Conservation (phyloP, 2,329 filamentous ascomycete genomes). For the Verticillium longisporum region DNA sequence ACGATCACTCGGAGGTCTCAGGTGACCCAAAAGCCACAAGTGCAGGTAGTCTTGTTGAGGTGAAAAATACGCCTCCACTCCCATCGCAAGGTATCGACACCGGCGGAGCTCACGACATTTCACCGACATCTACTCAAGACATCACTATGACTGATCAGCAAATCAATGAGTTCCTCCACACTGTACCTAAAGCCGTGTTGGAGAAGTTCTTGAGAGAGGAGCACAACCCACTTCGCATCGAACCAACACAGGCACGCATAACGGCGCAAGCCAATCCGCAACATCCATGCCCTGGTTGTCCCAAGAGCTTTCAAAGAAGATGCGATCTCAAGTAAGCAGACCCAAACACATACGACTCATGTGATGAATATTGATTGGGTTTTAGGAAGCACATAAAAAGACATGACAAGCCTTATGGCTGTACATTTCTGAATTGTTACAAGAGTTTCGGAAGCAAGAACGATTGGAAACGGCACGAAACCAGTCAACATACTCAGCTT, state of each 20-base stretch:
- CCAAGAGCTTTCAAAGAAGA: constrained; percentile 38
- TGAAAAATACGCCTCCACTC: no score
- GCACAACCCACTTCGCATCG: not conserved
- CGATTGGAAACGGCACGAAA: constrained; percentile 90
- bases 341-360: no score
- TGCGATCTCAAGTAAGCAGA: constrained; percentile 51
- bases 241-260: not conserved
- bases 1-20: not conserved
- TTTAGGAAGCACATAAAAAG: constrained; percentile 76
- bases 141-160: not conserved
- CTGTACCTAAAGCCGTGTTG: constrained; percentile 23
- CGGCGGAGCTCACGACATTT: not conserved
- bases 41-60: not conserved
- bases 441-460: constrained; percentile 87
- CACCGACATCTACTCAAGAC: not conserved
- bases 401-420: constrained; percentile 75
- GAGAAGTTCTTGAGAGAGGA: constrained; percentile 21
- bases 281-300: constrained; percentile 21
- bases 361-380: no score
- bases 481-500: constrained; percentile 64
- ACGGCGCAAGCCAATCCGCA: not conserved
- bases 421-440: constrained; percentile 63
- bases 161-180: constrained; percentile 11
- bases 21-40: not conserved
- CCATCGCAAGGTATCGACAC: not conserved